Evolutionary conservation across 805 yeast species (phyloP).

Genomic region (Ogataea parapolymorpha): DNA sequence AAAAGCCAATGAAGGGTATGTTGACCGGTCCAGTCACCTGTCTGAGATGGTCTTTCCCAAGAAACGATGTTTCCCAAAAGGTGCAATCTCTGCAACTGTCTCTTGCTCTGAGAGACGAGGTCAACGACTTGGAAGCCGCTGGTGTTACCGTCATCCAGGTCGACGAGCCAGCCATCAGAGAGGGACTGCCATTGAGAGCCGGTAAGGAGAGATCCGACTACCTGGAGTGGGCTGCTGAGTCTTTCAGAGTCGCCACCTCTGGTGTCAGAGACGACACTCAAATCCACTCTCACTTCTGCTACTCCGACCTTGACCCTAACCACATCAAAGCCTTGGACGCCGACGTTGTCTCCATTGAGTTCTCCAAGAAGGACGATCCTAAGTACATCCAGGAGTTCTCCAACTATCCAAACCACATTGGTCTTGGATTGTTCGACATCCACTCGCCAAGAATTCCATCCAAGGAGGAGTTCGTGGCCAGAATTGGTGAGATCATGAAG

Average conservation of each 20-base stretch:
- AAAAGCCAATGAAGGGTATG: slow-evolving; percentile 99
- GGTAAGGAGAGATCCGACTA: slow-evolving; percentile 96
- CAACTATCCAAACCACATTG: slow-evolving; percentile 98
- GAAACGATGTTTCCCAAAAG: slow-evolving; percentile 93
- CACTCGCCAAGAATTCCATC: slow-evolving; percentile 99
- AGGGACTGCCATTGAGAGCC: slow-evolving; percentile 98
- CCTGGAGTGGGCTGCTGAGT: slow-evolving; percentile 98
- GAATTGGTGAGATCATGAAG: slow-evolving; percentile 92
- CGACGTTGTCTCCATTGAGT: slow-evolving; percentile 98
- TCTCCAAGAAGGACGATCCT: slow-evolving; percentile 99
- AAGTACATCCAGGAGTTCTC: slow-evolving; percentile 97
- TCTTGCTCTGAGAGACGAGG: slow-evolving; percentile 98
- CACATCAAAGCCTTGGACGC: slow-evolving; percentile 99
- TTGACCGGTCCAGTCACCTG: slow-evolving; percentile 99
- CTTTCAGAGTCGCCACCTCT: slow-evolving; percentile 98
- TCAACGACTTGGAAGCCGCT: slow-evolving; percentile 95
- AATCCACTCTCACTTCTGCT: slow-evolving; percentile 99
- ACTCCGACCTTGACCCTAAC: slow-evolving; percentile 99
- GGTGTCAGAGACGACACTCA: slow-evolving; percentile 95
- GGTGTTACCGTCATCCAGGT: slow-evolving; percentile 98
- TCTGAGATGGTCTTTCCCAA: slow-evolving; percentile 99
- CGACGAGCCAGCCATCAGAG: slow-evolving; percentile 99
- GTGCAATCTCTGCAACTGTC: slow-evolving; percentile 95
- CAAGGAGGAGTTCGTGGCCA: slow-evolving; percentile 89
- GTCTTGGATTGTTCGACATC: slow-evolving; percentile 97